Evolutionary conservation across 2,329 filamentous ascomycete species (phyloP), one percentile per base, ranked within the genome.

Genomic region (Macroventuria anomochaeta): DNA sequence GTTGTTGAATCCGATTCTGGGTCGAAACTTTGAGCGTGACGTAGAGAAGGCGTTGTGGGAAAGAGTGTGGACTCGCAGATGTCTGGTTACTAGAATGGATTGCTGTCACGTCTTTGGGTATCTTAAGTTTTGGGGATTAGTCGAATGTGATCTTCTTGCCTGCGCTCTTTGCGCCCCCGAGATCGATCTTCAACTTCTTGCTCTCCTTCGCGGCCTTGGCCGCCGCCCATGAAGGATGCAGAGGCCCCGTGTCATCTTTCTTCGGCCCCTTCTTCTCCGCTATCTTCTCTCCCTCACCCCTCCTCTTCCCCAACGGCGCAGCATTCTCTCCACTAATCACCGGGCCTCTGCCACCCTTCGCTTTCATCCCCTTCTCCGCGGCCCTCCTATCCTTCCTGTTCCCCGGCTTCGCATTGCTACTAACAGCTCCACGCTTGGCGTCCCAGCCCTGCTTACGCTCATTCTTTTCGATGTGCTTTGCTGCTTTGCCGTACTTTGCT

Each of bases 401-500:
- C 6, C 61, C 62, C 17, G 61, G 55, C 15, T 44, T 52, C 61
- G 43, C 64, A 44, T 71, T 61, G 26, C 70, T 63, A 26, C 63
- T 65, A 1, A 76, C 78, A n/a, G 85, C 85, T 8, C 85, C 85
- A 26, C 79, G 75, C 53, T 83, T 81, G 5, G 78, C 62, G 73
- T 87, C 85, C 84, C 85, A 87, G 2, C 83, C 84, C 29, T 74
- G 72, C 61, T 84, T 80, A 36, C 80, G 61, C 7, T 68, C 75
- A 29, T 68, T 68, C 10, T 80, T 79, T 36, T 86, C 72, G 3
- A 87, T 41, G 66, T 92, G 89, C 62, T 87, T 89, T 1, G 90
- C 91, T 57, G 83, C 81, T 12, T 81, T 79, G 42, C 89, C 89
- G 71, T 82, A 93, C 69, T 93, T 93, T 77, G 90, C 88, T 77